A percentile compares a stretch with the other conserved stretches of the same genome.
These are phyloP conservation scores for Aspergillus melleus DNA, from an alignment of 2,329 filamentous ascomycete genomes.

Conservation along the genomic window DNA sequence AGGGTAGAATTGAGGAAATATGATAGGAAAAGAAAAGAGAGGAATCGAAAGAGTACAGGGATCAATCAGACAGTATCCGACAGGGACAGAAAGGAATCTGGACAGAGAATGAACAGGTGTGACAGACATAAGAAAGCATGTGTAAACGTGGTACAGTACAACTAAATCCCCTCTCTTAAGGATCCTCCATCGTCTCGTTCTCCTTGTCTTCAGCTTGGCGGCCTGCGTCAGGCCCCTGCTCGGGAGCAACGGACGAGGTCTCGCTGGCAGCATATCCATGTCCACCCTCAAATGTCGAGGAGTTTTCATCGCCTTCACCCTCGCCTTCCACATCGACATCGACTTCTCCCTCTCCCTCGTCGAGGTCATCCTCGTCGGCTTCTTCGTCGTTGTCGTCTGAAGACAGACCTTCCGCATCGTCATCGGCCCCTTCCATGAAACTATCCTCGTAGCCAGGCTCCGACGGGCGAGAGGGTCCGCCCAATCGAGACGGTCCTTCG, in stretches of 20 bases:
- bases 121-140: not conserved
- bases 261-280: constrained; percentile 36
- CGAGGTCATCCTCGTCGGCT: constrained; percentile 37
- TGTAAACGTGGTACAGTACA: not conserved
- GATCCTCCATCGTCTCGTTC: constrained; percentile 33
- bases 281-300: constrained; percentile 31
- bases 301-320: constrained; percentile 33
- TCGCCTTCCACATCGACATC: constrained; percentile 29
- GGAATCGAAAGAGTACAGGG: not conserved
- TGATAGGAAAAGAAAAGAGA: not conserved
- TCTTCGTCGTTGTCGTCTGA: constrained; percentile 32
- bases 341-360: constrained; percentile 31
- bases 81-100: not conserved
- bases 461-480: constrained; percentile 19
- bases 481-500: constrained; percentile 17
- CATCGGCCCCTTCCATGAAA: constrained; percentile 28
- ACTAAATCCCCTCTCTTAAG: not conserved
- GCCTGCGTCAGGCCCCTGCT: constrained; percentile 11
- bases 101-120: not conserved
- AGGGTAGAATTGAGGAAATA: not conserved
- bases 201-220: constrained; percentile 23
- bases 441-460: constrained; percentile 28
- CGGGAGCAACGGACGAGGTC: constrained; percentile 29
- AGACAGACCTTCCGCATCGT: constrained; percentile 25
- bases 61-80: not conserved